phyloP scores from a whole-genome alignment of 1,284 basidiomycete species.

The Acaromyces ingoldii region DNA sequence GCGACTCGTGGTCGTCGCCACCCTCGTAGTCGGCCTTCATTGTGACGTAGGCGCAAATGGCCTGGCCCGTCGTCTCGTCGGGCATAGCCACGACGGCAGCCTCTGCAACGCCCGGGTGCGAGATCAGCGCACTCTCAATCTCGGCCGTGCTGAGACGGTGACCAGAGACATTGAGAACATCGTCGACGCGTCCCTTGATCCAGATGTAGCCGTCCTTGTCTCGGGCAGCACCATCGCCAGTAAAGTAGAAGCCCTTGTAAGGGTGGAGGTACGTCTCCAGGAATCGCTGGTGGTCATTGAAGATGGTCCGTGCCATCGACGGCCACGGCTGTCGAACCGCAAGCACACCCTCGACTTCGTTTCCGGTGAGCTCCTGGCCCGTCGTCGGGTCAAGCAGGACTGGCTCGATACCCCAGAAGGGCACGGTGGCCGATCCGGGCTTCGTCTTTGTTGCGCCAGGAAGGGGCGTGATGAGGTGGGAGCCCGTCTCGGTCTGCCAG shows the following conservation, averaged over 20 bases:
- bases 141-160: slow-evolving; percentile 96
- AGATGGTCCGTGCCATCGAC: slow-evolving; percentile 90
- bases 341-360: slow-evolving; percentile 85
- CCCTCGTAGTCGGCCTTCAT: slow-evolving; percentile 63
- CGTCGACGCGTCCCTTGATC: slow-evolving; percentile 94
- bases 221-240: slow-evolving; percentile 89
- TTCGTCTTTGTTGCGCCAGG: slow-evolving; percentile 93
- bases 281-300: slow-evolving; percentile 82
- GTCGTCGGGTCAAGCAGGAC: slow-evolving; percentile 76
- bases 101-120: slow-evolving; percentile 91
- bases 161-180: slow-evolving; percentile 68
- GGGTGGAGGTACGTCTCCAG: slow-evolving; percentile 88
- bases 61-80: slow-evolving; percentile 50
- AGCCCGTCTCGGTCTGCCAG: slow-evolving; percentile 90
- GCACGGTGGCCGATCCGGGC: slow-evolving; percentile 91
- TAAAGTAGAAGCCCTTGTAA: slow-evolving; percentile 72
- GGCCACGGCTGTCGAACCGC: slow-evolving; percentile 87
- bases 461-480: slow-evolving; percentile 88
- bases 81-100: slow-evolving; percentile 60
- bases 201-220: slow-evolving; percentile 85
- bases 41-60: slow-evolving; percentile 54
- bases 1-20: slow-evolving; percentile 60
- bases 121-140: slow-evolving; percentile 90
- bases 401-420: slow-evolving; percentile 92
- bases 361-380: slow-evolving; percentile 73